A percentile compares a stretch with the other conserved stretches of the same genome.
These are phyloP conservation scores for Candida sojae DNA, from an alignment of 1,139 yeast species.

Conservation along the genomic window DNA sequence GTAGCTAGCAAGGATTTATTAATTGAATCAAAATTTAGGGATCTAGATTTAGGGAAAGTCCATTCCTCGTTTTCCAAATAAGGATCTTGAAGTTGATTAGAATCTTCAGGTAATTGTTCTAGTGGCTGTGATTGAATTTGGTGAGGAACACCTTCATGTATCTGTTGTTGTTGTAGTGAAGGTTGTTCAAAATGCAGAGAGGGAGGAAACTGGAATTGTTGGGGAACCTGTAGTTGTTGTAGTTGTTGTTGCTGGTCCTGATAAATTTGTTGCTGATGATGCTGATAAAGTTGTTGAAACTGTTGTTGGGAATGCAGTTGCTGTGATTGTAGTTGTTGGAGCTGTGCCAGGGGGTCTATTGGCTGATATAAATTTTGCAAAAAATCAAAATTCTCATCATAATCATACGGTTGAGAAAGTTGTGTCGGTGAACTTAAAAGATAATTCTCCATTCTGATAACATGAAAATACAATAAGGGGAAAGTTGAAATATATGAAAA, in stretches of 20 bases:
- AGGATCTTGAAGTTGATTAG: slow-evolving; percentile 4
- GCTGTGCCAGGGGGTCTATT: slow-evolving; percentile 6
- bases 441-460: slow-evolving; percentile 39
- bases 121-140: background rate
- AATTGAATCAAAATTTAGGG: background rate
- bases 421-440: slow-evolving; percentile 48
- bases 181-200: background rate
- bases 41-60: slow-evolving; percentile 1
- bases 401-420: slow-evolving; percentile 37
- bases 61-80: slow-evolving; percentile 2
- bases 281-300: slow-evolving; percentile 3
- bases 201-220: background rate
- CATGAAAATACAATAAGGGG: background rate
- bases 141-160: slow-evolving; percentile 1
- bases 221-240: slow-evolving; percentile 3
- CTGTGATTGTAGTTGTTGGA: slow-evolving; percentile 7
- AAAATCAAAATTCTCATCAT: slow-evolving; percentile 6
- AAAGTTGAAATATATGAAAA: background rate
- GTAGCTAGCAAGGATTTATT: slow-evolving; percentile 1
- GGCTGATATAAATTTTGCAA: slow-evolving; percentile 4
- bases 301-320: slow-evolving; percentile 4
- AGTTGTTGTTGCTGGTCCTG: slow-evolving; percentile 5
- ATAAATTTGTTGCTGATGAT: slow-evolving; percentile 3
- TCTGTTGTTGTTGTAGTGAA: slow-evolving; percentile 5
- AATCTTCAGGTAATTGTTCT: slow-evolving; percentile 1